Base-by-base conservation (phyloP, 495 filamentous ascomycete species). In the Immersiella caudata region DNA sequence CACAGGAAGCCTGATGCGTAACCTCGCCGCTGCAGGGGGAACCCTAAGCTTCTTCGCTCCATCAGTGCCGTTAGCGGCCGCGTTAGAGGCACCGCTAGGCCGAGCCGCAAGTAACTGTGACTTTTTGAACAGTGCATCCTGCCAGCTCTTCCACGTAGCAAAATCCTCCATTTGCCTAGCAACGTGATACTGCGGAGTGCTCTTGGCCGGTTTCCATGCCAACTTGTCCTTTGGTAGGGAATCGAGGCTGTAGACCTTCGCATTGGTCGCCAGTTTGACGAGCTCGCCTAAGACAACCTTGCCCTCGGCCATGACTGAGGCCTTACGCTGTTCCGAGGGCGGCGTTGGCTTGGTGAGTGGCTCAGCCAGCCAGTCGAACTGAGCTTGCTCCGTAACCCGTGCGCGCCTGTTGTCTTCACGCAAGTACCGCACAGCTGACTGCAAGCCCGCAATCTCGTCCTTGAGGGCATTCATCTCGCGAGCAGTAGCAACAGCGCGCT, bases 361-460 rank as follows among this genome's bases (percentile, higher is more conserved):
- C 64, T 88, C 85, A 21, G 89, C 83, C 6, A 94, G 85, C 80
- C 87, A 89, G 68, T 88, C 86, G 57, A 86, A 77, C 18, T 80
- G 81, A 35, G 85, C 82, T 16, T 89, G 84, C 70, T 92, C 87
- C 24, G 84, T 82, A 24, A 88, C 74, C 29, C 88, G 85, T 2
- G 87, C 82, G 27, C 90, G 86, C n/a, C 86, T 80, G 73, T 88
- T 93, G 63, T 95, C 92, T 64, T 92, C 89, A 25, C 91, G 86
- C 24, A 96, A 80, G 78, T 88, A 94, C 55, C 89, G 87, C 18
- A 97, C 87, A 0, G 93, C 88, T 1, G 89, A 85, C 76, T 93
- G 88, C 8, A 97, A 84, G 64, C 80, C 84, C 22, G 80, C 73
- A 51, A 96, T 92, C 64, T 93, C 88, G 22, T 83, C 78, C 67